Evolutionary conservation across 2,329 filamentous ascomycete species (phyloP), one percentile per base, ranked within the genome.

Genomic region (Ophiostoma sp.): DNA sequence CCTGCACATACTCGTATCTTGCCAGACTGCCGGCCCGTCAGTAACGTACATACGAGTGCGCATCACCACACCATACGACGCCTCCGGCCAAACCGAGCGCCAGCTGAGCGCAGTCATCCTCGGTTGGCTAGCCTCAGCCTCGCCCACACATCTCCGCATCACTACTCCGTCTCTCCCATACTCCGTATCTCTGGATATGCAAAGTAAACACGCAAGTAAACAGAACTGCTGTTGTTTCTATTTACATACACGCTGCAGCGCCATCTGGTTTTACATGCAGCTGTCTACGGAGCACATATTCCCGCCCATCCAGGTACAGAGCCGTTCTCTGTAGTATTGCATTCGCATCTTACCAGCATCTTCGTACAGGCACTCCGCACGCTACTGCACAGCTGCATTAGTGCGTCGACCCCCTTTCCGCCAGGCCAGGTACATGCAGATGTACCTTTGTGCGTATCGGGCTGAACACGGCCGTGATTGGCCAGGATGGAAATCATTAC

Each of bases 301-400:
- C 55, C 4, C 18, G 11, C 18, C 38, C 4, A 18, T 58, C 11
- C 52, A 12, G 6, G 9, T 58, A 27, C 27, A 62, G 38, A 62
- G 27, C 27, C 27, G 27, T 27, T 2, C 27, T 27, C 27, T 27
- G 27, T 27, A 27, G 27, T 27, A 27, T 27, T 27, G 27, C 27
- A 27, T 27, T 27, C 27, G 27, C 27, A 27, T 27, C 27, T 27
- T 27, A 27, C 27, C 49, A 44, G 42, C 42, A 44, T 44, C 42
- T 44, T 12, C 6, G 6, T 14, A 14, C 9, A 38, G 9, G 11
- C 27, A 38, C 18, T 60, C 27, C 9, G 27, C 27, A 42, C 60
- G 60, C 60, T 63, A 63, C 60, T 63, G 60, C 60, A 63, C 60
- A 18, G 40, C 16, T 63, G 60, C 60, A 63, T 63, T 63, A 63